These are phyloP conservation scores for Balakata baccata DNA, from an alignment of 345 rosid species.

Conservation along the genomic window DNA sequence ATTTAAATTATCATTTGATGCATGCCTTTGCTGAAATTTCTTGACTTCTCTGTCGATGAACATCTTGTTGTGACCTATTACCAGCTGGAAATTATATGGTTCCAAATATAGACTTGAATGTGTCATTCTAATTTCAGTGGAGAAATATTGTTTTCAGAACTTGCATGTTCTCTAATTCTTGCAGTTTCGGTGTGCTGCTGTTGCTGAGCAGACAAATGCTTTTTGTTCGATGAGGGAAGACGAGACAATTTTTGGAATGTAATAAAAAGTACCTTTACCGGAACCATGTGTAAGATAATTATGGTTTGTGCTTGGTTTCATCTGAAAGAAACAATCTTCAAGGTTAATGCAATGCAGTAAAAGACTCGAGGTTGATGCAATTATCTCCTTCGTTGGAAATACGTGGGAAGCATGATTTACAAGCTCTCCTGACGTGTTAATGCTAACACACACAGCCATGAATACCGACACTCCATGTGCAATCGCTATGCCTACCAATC, in stretches of 20 bases:
- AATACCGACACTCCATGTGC: no score
- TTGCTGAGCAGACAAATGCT: slow-evolving; percentile 4
- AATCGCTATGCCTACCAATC: no score
- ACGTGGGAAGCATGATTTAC: no score
- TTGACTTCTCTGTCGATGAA: neutral
- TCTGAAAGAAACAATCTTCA: no score
- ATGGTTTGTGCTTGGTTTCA: neutral
- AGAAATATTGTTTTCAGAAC: slow-evolving; percentile 7
- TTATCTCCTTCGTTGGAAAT: no score
- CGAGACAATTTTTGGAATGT: neutral
- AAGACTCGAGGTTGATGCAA: no score
- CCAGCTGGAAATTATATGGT: neutral
- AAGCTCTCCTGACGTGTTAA: no score
- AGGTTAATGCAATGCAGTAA: neutral
- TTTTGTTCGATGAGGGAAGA: neutral
- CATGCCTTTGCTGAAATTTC: neutral
- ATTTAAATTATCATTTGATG: neutral
- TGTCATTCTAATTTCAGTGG: neutral
- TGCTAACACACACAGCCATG: no score
- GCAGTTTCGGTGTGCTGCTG: slow-evolving; percentile 16
- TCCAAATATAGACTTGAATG: neutral
- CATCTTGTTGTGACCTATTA: neutral
- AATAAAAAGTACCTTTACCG: neutral
- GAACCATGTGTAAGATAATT: neutral
- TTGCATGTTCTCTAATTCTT: neutral